Evolutionary conservation across 805 yeast genomes (phyloP).

Genomic region (Pichia cephalocereana): DNA sequence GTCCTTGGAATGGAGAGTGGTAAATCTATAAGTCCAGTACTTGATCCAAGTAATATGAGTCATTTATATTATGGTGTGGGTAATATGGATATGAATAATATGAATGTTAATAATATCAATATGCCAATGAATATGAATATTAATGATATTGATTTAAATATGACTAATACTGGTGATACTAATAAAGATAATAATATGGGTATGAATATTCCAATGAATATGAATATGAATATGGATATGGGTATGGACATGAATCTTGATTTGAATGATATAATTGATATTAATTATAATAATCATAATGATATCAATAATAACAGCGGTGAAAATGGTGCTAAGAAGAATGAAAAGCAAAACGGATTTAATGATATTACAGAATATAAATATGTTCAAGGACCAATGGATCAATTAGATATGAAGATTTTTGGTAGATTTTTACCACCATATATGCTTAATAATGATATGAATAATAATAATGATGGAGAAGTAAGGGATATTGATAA

Average conservation of each 20-base stretch:
- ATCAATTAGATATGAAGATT: constrained; percentile 72
- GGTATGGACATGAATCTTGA: too few relatives aligned
- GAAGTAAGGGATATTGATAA: not conserved
- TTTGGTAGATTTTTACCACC: constrained; percentile 83
- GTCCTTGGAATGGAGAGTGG: too few relatives aligned
- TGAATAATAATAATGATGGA: not conserved
- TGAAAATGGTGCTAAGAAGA: not conserved
- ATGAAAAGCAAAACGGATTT: not conserved
- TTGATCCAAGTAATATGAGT: not conserved
- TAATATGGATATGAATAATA: not conserved
- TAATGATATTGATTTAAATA: not conserved
- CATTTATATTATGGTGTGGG: not conserved
- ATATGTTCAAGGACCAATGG: constrained; percentile 77
- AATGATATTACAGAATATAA: constrained; percentile 14
- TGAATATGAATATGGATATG: too few relatives aligned
- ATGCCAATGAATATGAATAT: constrained; percentile 12
- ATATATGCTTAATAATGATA: constrained; percentile 40
- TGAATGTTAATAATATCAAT: not conserved
- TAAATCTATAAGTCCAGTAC: too few relatives aligned
- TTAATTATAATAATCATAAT: too few relatives aligned
- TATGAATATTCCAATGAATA: too few relatives aligned
- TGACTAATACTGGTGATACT: not conserved
- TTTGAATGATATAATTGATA: too few relatives aligned
- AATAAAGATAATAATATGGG: not conserved
- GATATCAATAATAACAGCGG: not conserved